Conservation (phyloP, 768 basidiomycete genomes). For the Pleurotus citrinopileatus region DNA sequence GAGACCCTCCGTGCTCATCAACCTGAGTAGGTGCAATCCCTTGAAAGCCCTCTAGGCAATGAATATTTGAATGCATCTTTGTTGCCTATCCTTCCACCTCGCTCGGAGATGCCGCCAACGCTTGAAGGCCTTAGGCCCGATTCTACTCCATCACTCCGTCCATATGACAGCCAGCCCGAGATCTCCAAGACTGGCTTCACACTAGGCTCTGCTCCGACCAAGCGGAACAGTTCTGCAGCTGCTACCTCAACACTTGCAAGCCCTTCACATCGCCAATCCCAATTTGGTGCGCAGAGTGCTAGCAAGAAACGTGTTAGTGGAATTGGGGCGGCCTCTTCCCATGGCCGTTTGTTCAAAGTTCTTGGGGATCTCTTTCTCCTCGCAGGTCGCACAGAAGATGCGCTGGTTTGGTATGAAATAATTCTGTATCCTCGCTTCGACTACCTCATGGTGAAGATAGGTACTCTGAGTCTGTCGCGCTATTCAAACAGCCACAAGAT, state of each 20-base stretch:
- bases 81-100: slow-evolving; percentile 59
- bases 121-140: slow-evolving; percentile 48
- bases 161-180: slow-evolving; percentile 58
- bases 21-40: slow-evolving; percentile 56
- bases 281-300: slow-evolving; percentile 38
- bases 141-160: slow-evolving; percentile 41
- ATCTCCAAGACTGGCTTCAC: slow-evolving; percentile 35
- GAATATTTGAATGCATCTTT: slow-evolving; percentile 75
- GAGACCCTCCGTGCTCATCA: slow-evolving; percentile 3
- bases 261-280: slow-evolving; percentile 50
- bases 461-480: slow-evolving; percentile 81
- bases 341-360: slow-evolving; percentile 84
- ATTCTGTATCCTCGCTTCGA: not conserved
- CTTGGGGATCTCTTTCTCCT: slow-evolving; percentile 87
- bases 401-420: slow-evolving; percentile 65
- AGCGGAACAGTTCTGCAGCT: slow-evolving; percentile 54
- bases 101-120: slow-evolving; percentile 57
- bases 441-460: slow-evolving; percentile 32
- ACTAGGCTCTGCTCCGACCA: slow-evolving; percentile 38
- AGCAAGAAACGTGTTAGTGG: slow-evolving; percentile 62
- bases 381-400: slow-evolving; percentile 82
- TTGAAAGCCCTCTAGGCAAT: slow-evolving; percentile 84
- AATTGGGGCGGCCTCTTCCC: slow-evolving; percentile 69
- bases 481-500: slow-evolving; percentile 77
- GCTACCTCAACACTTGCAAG: not conserved